These are phyloP conservation scores for Stentor roeselii DNA, from an alignment of 73 alveolate genomes.

Conservation along the genomic window DNA sequence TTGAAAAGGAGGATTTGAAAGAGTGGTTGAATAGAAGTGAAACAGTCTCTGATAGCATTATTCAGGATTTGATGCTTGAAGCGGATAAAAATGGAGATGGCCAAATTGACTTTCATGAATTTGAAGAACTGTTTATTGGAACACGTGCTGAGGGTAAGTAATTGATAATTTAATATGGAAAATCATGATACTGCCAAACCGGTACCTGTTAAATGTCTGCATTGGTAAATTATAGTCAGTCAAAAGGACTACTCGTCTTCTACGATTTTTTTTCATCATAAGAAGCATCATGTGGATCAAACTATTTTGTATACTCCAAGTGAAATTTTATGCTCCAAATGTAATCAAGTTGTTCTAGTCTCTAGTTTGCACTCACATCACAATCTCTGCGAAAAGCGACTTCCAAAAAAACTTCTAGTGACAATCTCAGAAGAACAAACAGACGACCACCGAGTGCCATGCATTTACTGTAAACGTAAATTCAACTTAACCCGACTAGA, in stretches of 20 bases:
- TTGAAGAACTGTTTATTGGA: not conserved
- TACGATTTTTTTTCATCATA: constrained; percentile 12
- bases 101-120: not conserved
- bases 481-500: not conserved
- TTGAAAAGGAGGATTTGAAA: not conserved
- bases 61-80: not conserved
- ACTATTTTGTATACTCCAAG: not conserved
- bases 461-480: not conserved
- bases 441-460: not conserved
- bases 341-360: not conserved
- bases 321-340: not conserved
- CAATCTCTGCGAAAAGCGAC: not conserved
- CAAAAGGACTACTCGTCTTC: constrained; percentile 1
- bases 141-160: not conserved
- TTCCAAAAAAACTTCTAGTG: not conserved
- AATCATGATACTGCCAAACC: not conserved
- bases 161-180: not conserved
- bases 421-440: not conserved
- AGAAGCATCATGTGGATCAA: not conserved
- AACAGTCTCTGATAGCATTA: not conserved
- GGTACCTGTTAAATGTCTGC: not conserved
- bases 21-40: not conserved
- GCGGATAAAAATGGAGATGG: constrained; percentile 3
- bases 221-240: constrained; percentile 1
- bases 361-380: not conserved